Evolutionary conservation across 2,329 filamentous ascomycete genomes (phyloP), one percentile per base, ranked within the genome.

Genomic region (Fusarium sp.): DNA sequence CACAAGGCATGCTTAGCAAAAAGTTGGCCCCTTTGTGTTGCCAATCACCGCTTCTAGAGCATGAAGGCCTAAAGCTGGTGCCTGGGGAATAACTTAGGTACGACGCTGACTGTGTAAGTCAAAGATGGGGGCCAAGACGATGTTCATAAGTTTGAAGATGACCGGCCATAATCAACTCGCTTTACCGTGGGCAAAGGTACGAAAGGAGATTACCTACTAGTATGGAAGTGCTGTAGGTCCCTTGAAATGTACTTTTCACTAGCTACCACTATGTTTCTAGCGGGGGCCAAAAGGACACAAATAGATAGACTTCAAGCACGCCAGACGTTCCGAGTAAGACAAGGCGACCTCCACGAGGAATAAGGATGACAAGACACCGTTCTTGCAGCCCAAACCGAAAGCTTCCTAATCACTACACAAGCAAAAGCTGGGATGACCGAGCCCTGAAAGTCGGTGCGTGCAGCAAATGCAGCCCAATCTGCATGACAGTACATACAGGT

Each of bases 391-490:
- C 49, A 48, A 67, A 55, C 31, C n/a, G 48, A 66, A 51, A 31
- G 49, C 25, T 45, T 67, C 42, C 59, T 52, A 67, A 71, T 51
- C 50, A 60, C 42, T 54, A 45, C 43, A 56, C 65, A 61, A 69
- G 69, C 60, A 43, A 56, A 53, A 58, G 54, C 47, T 58, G 37
- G 55, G 52, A 47, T 49, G 57, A 58, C 37, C 52, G 62, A 46
- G 47, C 35, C 35, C 41, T 40, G 57, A 48, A 57, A 59, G 66
- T 50, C 66, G 50, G 59, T 60, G 61, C 65, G 58, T 71, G 59
- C 59, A 71, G 49, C 45, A 59, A 52, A 39, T 68, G 64, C 64
- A 67, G 64, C 64, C 70, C 70, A 72, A 67, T 47, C 53, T 67
- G 63, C 70, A 64, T 68, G 69, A 36, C 58, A 67, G 57, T 31